phyloP scores from a whole-genome alignment of 306 rosid species.

The Sechiopsis laciniata region DNA sequence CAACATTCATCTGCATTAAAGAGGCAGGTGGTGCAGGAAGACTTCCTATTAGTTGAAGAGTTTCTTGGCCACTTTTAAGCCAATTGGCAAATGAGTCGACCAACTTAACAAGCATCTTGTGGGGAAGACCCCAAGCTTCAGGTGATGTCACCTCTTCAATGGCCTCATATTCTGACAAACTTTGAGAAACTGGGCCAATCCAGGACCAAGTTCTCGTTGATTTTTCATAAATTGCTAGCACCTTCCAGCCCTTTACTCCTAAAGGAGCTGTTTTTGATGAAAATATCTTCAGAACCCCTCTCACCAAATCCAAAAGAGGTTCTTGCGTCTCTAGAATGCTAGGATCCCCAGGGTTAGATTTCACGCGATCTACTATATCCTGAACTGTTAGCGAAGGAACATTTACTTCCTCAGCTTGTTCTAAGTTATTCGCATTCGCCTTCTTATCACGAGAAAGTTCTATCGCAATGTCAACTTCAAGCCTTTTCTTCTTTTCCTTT shows the following conservation, averaged over 20 bases:
- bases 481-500: conserved; percentile 43
- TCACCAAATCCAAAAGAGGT: conserved; percentile 92
- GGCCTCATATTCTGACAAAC: conserved; percentile 52
- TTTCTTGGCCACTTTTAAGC: conserved; percentile 98
- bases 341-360: conserved; percentile 92
- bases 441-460: conserved; percentile 38
- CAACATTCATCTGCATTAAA: conserved; percentile 82
- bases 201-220: conserved; percentile 81
- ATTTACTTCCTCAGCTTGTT: conserved; percentile 43
- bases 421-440: conserved; percentile 32
- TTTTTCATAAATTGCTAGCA: conserved; percentile 65
- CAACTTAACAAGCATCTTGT: conserved; percentile 92
- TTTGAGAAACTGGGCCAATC: conserved; percentile 67
- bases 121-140: conserved; percentile 92
- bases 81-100: conserved; percentile 97
- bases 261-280: conserved; percentile 95
- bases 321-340: conserved; percentile 94
- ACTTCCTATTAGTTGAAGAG: conserved; percentile 93
- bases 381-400: conserved; percentile 62
- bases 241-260: conserved; percentile 97
- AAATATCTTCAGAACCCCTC: conserved; percentile 93
- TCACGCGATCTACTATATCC: conserved; percentile 78
- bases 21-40: conserved; percentile 94
- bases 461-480: conserved; percentile 38
- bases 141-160: conserved; percentile 77